phyloP scores from a whole-genome alignment of 1,139 yeast species.

The Arxiozyma heterogenica region DNA sequence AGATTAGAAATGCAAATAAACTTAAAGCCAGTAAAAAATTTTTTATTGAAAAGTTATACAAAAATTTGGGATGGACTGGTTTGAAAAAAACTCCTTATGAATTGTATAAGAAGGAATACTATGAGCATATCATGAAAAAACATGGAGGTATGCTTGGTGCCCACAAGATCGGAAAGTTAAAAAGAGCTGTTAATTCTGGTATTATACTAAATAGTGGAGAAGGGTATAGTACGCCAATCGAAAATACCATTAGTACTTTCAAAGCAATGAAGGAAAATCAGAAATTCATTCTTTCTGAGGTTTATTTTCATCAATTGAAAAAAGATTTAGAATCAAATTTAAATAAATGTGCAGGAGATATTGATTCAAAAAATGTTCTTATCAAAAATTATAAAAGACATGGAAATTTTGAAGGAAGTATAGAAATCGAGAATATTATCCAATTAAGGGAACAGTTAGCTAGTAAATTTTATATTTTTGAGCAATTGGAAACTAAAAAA shows the following conservation, averaged over 20 bases:
- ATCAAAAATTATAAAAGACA: slow-evolving; percentile 44
- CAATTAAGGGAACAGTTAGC: not conserved
- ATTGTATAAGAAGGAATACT: slow-evolving; percentile 64
- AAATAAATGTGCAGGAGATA: slow-evolving; percentile 21
- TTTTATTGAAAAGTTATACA: slow-evolving; percentile 30
- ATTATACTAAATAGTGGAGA: slow-evolving; percentile 61
- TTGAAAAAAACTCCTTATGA: slow-evolving; percentile 62
- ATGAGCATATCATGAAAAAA: slow-evolving; percentile 53
- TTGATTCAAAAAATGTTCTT: slow-evolving; percentile 29
- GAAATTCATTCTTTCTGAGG: slow-evolving; percentile 44
- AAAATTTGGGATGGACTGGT: slow-evolving; percentile 86
- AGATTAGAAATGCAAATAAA: slow-evolving; percentile 22
- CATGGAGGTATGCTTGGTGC: slow-evolving; percentile 77
- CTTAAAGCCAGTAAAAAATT: slow-evolving; percentile 5
- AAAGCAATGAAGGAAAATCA: slow-evolving; percentile 28
- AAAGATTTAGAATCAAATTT: slow-evolving; percentile 34
- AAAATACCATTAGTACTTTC: slow-evolving; percentile 23
- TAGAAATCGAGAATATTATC: not conserved
- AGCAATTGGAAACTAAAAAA: not conserved
- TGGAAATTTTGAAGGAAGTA: slow-evolving; percentile 46
- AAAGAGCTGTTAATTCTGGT: slow-evolving; percentile 52
- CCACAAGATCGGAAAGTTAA: slow-evolving; percentile 61
- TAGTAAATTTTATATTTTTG: slow-evolving; percentile 4
- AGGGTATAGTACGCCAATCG: slow-evolving; percentile 63
- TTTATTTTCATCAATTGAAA: slow-evolving; percentile 44